Evolutionary conservation across 164 flowering plant species (phyloP).

Genomic region (Stephania yunnanensis): DNA sequence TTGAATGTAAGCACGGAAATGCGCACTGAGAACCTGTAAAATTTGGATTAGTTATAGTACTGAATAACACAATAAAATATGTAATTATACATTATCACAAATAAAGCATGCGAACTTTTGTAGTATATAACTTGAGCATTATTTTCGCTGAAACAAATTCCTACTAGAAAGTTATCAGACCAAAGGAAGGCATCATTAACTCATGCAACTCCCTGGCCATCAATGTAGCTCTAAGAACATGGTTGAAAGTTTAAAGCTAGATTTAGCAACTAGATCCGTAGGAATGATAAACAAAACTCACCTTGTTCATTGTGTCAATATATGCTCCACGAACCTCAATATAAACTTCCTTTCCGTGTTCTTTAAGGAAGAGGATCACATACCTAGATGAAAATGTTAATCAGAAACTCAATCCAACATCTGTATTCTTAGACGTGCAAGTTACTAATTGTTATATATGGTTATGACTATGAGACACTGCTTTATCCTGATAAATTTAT

Average conservation of each 20-base stretch:
- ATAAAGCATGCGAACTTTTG: too few species aligned
- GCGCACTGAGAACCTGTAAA: slow-evolving; percentile 87
- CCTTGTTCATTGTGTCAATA: slow-evolving; percentile 98
- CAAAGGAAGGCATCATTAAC: background rate
- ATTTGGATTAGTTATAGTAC: background rate
- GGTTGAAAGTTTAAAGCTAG: background rate
- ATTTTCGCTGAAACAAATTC: background rate
- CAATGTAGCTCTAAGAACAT: background rate
- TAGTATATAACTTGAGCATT: background rate
- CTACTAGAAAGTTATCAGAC: background rate
- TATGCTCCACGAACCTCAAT: slow-evolving; percentile 85
- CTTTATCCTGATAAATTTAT: background rate
- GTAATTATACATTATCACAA: too few species aligned
- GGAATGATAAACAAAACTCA: slow-evolving; percentile 16
- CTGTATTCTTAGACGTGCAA: background rate
- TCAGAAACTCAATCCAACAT: background rate
- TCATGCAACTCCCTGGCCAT: background rate
- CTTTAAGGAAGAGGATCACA: slow-evolving; percentile 75
- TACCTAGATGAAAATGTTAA: slow-evolving; percentile 43
- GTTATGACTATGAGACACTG: background rate
- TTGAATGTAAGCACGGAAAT: slow-evolving; percentile 96
- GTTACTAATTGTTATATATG: background rate
- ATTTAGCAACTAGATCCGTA: background rate
- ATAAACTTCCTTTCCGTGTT: slow-evolving; percentile 86
- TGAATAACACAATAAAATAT: background rate